A percentile compares a stretch with the other conserved stretches of the same genome.
These are phyloP conservation scores for Atalantia buxifolia DNA, from an alignment of 345 rosid species.

Conservation along the genomic window DNA sequence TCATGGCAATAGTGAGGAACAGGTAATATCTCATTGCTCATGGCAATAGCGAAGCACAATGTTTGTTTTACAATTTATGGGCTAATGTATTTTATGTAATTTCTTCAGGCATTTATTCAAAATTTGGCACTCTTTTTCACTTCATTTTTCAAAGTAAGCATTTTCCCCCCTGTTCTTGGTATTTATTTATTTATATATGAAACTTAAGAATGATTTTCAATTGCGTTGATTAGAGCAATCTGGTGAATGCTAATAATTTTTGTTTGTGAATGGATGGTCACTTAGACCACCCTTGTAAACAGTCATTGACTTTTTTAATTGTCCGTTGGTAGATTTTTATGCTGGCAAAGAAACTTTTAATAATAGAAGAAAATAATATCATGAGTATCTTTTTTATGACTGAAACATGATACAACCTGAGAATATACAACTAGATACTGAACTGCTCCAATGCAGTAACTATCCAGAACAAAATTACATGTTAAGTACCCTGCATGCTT, in stretches of 20 bases:
- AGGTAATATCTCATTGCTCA: slow-evolving; percentile 40
- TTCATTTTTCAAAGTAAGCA: slow-evolving; percentile 83
- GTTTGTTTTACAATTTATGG: background rate
- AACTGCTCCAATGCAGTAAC: background rate
- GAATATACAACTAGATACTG: background rate
- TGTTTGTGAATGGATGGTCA: background rate
- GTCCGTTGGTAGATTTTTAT: background rate
- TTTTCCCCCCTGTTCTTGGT: background rate
- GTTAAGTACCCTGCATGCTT: background rate
- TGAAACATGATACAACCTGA: background rate
- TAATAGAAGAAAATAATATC: background rate
- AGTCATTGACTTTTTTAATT: background rate
- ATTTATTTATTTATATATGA: no score
- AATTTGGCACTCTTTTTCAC: slow-evolving; percentile 96
- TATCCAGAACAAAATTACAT: background rate
- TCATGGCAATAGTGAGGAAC: slow-evolving; percentile 82
- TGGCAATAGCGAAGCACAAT: background rate
- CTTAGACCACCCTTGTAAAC: background rate
- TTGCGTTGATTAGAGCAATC: background rate
- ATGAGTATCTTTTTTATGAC: background rate
- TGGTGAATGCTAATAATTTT: background rate
- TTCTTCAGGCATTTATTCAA: slow-evolving; percentile 92
- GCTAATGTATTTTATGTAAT: slow-evolving; percentile 9
- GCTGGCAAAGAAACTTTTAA: background rate
- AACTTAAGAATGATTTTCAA: background rate